Base-by-base conservation (phyloP, 257 asterid species). In the Rhazya stricta region DNA sequence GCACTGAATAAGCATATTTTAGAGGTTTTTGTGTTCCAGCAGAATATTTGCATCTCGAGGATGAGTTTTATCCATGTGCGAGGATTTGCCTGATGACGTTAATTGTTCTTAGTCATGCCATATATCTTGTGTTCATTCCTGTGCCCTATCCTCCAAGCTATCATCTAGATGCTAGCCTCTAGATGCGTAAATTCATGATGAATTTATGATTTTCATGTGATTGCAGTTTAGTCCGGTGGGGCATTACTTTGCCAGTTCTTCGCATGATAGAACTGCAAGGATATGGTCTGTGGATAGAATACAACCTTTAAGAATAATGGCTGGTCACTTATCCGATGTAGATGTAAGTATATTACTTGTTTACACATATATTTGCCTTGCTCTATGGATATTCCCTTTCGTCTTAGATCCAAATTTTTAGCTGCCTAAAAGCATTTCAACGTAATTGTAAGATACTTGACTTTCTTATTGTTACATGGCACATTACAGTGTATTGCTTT, bases 221-320 rank as follows among this genome's bases (percentile, higher is more conserved):
- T 54, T 88, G 94, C 98, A 95, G 97, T 95, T 91, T 86, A 92
- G 99, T 83, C 97, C 99, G 45, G 77, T 85, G 46, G 98, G 99
- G 74, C 98, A 95, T 86, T 95, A 95, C 86, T 95, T 95, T 83
- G 99, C 99, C 75, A 95, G 99, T 79, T 89, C 97, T 81, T 95
- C 99, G 54, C 99, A 95, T 82, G 99, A 95, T 79, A 94, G 99
- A 61, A 95, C 98, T 1, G 96, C 98, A 80, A 86, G 96, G 88
- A 89, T 95, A 87, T 95, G 99, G 99, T 89, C 98, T 27, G 76
- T 91, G 86, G 99, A 95, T 81, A 86, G 96, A 77, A 84, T 89
- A 80, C 96, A 92, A 81, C 98, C 99, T 73, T 82, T 95, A 72
- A 89, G 99, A 79, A 88, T 95, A 82, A 83, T 95, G 98, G 99